Conservation (phyloP, 352 stramenopile genomes). For the Phytophthora pluvialis region DNA sequence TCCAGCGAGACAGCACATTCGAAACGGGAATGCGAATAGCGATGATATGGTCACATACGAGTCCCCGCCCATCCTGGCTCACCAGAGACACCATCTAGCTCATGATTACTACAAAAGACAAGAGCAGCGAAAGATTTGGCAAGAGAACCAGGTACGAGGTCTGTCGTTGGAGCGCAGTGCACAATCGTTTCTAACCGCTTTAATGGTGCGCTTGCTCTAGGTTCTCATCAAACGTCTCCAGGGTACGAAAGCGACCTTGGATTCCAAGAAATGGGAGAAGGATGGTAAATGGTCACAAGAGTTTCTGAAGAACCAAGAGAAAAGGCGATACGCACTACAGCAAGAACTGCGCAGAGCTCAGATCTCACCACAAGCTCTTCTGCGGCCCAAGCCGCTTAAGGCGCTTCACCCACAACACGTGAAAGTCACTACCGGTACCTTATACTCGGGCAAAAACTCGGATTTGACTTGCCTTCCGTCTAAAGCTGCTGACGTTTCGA, state of each 20-base stretch:
- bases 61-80: conserved; percentile 16
- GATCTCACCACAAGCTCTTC: conserved; percentile 47
- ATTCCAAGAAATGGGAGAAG: conserved; percentile 74
- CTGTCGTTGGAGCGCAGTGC: background rate
- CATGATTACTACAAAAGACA: conserved; percentile 72
- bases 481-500: conserved; percentile 11
- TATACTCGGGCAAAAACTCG: conserved; percentile 15
- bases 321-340: conserved; percentile 51
- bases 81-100: conserved; percentile 23
- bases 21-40: background rate
- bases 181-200: conserved; percentile 2
- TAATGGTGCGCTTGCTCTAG: conserved; percentile 9
- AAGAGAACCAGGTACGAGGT: conserved; percentile 66
- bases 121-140: conserved; percentile 74
- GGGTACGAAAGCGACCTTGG: conserved; percentile 69
- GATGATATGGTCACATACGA: conserved; percentile 29
- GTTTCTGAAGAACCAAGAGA: conserved; percentile 68
- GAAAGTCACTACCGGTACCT: background rate
- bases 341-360: conserved; percentile 60
- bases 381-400: conserved; percentile 37
- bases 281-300: conserved; percentile 78
- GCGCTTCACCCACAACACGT: conserved; percentile 20
- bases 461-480: background rate
- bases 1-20: conserved; percentile 8
- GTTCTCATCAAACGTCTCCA: conserved; percentile 66